phyloP scores from a whole-genome alignment of 768 basidiomycete species.

The Psilocybe cubensis region DNA sequence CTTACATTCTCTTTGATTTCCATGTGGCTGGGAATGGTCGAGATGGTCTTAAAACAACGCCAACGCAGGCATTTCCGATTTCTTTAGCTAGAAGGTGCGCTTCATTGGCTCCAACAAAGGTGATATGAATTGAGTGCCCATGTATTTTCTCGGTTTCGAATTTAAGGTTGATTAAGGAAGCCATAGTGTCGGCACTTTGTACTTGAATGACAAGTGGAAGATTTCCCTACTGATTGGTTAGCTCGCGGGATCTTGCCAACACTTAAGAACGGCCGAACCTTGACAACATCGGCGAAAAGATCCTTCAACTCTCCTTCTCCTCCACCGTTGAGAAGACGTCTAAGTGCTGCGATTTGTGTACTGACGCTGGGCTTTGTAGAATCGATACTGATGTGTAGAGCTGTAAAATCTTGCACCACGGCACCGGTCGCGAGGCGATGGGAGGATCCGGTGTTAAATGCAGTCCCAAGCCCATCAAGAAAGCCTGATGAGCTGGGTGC shows the following conservation, averaged over 20 bases:
- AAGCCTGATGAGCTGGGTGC: constrained; percentile 54
- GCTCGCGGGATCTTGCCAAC: not conserved
- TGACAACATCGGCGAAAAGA: constrained; percentile 45
- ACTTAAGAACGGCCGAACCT: constrained; percentile 42
- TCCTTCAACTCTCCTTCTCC: constrained; percentile 42
- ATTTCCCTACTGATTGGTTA: constrained; percentile 40
- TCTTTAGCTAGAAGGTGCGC: constrained; percentile 75
- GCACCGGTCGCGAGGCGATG: constrained; percentile 62
- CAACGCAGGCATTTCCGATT: constrained; percentile 67
- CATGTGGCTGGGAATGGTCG: constrained; percentile 72
- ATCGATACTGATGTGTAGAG: constrained; percentile 63
- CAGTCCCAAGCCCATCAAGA: constrained; percentile 59
- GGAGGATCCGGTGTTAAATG: constrained; percentile 57
- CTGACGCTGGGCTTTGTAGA: constrained; percentile 54
- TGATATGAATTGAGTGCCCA: constrained; percentile 47
- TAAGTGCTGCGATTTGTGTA: constrained; percentile 67
- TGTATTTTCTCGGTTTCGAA: constrained; percentile 52
- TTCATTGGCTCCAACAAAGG: constrained; percentile 62
- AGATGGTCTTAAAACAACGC: constrained; percentile 69
- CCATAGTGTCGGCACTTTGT: constrained; percentile 72
- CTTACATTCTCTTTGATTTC: constrained; percentile 65
- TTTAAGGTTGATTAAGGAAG: constrained; percentile 66
- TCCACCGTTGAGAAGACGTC: constrained; percentile 49
- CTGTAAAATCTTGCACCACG: constrained; percentile 59
- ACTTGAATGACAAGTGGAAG: constrained; percentile 65